Base-by-base conservation (phyloP, 176 grass and related monocot species). In the Phoenix roebelenii region DNA sequence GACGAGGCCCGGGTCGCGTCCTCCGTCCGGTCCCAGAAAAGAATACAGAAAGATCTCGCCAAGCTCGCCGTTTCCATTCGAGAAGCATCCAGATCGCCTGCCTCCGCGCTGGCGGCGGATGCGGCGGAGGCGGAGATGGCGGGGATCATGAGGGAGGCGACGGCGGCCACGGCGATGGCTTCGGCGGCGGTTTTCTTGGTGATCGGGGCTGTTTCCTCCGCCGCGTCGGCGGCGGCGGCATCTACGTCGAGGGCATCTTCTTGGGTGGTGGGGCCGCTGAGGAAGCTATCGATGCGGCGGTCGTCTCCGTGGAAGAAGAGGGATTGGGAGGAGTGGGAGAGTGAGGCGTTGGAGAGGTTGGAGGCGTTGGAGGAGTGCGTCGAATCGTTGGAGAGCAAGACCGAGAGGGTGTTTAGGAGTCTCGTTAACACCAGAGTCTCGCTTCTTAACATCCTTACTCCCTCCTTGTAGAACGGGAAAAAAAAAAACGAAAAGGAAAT, bases 341-440 rank as follows among this genome's bases (percentile, higher is more conserved):
- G 71, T 23, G 44, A n/a, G 71, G 79, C 62, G 49, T 50, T 82
- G 49, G 77, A 90, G 83, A 63, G 56, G 63, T 64, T 87, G 5
- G 77, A 89, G 60, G 86, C 81, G 64, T 59, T 81, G 18, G 80
- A 96, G 52, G 71, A 74, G 59, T 87, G 61, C 65, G 63, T 96
- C 50, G 75, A 68, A 7, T 74, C 73, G 22, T 66, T 90, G 0
- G 86, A 96, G 54, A 72, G 19, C 23, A 70, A 75, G 19, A 85
- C 80, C 57, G 92, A 85, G 9, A 75, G 74, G 68, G 92, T 90
- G 52, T 87, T 82, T 65, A 72, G 87, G 56, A 82, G 80, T 67
- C 61, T 96, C 2, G 63, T 96, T n/a, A 85, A 82, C 29, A 74
- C 70, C 2, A 79, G 91, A 79, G 91, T 96, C 14, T 80, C 80